phyloP scores from a whole-genome alignment of 164 flowering plant genomes.

The grape (Vitis vinifera) region DNA sequence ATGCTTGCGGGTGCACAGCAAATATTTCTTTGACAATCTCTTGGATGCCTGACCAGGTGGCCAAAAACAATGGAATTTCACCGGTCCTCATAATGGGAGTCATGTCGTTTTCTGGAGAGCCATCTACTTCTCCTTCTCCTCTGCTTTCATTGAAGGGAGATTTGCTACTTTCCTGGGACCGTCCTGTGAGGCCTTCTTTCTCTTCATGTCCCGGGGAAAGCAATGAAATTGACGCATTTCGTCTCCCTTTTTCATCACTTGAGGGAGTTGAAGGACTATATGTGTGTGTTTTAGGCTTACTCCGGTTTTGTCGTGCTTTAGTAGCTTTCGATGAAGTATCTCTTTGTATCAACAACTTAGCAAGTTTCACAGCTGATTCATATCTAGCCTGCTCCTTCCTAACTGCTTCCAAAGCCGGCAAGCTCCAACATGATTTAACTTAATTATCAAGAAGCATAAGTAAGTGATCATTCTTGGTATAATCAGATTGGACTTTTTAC shows the following conservation, averaged over 20 bases:
- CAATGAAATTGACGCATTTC: too few species aligned
- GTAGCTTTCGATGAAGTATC: not conserved
- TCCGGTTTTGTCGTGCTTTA: not conserved
- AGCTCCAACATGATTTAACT: not conserved
- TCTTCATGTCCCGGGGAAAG: not conserved
- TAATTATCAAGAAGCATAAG: too few species aligned
- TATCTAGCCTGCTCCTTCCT: not conserved
- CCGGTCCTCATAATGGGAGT: not conserved
- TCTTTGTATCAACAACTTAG: not conserved
- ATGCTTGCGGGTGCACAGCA: conserved; percentile 7
- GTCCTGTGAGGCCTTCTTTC: not conserved
- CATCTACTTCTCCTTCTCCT: not conserved
- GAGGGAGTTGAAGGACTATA: not conserved
- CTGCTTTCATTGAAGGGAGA: not conserved
- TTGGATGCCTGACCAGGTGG: conserved; percentile 5
- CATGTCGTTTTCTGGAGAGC: not conserved
- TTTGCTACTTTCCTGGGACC: not conserved
- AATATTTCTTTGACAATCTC: conserved; percentile 15
- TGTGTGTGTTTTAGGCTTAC: not conserved
- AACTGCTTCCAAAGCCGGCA: not conserved
- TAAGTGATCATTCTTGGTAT: too few species aligned
- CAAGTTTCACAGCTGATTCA: not conserved
- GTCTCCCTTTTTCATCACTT: too few species aligned
- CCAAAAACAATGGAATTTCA: conserved; percentile 12
- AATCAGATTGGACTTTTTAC: too few species aligned